These are phyloP conservation scores for Leccinum longicurvipes DNA, from an alignment of 768 basidiomycete genomes.

Conservation along the genomic window DNA sequence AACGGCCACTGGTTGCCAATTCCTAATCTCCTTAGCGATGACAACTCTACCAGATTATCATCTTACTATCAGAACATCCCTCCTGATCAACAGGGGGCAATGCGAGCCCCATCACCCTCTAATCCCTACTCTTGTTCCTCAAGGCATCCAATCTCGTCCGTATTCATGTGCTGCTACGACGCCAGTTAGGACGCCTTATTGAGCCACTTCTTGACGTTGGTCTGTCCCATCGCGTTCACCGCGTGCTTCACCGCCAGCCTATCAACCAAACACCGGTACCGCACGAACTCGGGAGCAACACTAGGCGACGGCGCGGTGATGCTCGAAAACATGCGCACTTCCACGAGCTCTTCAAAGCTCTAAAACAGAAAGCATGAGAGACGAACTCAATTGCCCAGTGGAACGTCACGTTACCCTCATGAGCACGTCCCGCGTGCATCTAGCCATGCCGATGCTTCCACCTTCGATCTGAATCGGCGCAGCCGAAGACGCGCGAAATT, in stretches of 20 bases:
- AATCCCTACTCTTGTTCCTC: neutral
- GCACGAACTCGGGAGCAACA: constrained; percentile 66
- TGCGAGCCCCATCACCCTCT: neutral
- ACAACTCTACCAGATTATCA: neutral
- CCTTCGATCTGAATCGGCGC: constrained; percentile 76
- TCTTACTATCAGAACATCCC: neutral
- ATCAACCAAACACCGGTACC: constrained; percentile 65
- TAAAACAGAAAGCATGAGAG: constrained; percentile 29
- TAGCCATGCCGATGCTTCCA: constrained; percentile 71
- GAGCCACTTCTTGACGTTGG: constrained; percentile 77
- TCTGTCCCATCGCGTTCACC: constrained; percentile 63
- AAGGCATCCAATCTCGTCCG: neutral
- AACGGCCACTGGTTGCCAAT: neutral
- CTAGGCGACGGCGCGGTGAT: constrained; percentile 46
- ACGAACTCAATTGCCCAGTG: neutral
- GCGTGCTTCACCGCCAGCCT: constrained; percentile 65
- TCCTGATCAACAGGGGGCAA: neutral
- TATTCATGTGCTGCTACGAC: too few relatives aligned
- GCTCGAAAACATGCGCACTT: constrained; percentile 53
- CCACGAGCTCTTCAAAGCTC: constrained; percentile 75
- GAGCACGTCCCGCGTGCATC: constrained; percentile 61
- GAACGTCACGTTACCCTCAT: constrained; percentile 60
- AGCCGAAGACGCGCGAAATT: constrained; percentile 65
- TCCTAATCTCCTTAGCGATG: neutral
- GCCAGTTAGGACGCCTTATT: constrained; percentile 41